A percentile compares a stretch with the other conserved stretches of the same genome.
Conservation (phyloP, 2,329 filamentous ascomycete genomes). For the Stemphylium vesicarium region DNA sequence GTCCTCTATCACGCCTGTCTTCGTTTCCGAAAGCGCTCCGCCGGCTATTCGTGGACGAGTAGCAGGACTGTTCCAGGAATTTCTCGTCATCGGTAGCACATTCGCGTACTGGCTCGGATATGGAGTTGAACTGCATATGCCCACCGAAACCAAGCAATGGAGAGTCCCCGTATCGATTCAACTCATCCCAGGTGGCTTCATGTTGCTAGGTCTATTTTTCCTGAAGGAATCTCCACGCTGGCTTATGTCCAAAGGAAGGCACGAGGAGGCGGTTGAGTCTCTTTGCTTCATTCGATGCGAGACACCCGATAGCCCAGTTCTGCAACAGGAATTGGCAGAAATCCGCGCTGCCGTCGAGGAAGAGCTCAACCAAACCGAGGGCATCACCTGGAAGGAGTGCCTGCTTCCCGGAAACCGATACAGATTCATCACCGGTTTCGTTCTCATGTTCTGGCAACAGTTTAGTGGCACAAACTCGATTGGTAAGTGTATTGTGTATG, state of each 20-base stretch:
- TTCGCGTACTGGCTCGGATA: conserved; percentile 51
- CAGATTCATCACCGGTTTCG: conserved; percentile 72
- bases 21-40: conserved; percentile 56
- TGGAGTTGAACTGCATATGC: conserved; percentile 53
- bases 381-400: conserved; percentile 42
- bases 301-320: conserved; percentile 41
- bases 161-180: conserved; percentile 65
- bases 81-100: conserved; percentile 55
- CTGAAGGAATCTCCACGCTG: conserved; percentile 55
- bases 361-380: conserved; percentile 69
- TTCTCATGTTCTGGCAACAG: conserved; percentile 83
- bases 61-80: conserved; percentile 57
- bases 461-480: conserved; percentile 75
- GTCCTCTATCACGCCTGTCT: conserved; percentile 62
- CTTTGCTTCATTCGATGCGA: conserved; percentile 35
- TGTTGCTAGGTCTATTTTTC: conserved; percentile 55
- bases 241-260: conserved; percentile 51
- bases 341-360: conserved; percentile 69
- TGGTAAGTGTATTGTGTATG: conserved; percentile 31
- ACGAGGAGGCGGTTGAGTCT: conserved; percentile 65
- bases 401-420: conserved; percentile 64
- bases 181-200: conserved; percentile 69
- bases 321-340: conserved; percentile 68
- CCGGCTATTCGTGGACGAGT: conserved; percentile 65
- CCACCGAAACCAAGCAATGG: conserved; percentile 53